Base-by-base conservation (phyloP, 1,139 yeast genomes). In the Yamadazyma dushanensis region DNA sequence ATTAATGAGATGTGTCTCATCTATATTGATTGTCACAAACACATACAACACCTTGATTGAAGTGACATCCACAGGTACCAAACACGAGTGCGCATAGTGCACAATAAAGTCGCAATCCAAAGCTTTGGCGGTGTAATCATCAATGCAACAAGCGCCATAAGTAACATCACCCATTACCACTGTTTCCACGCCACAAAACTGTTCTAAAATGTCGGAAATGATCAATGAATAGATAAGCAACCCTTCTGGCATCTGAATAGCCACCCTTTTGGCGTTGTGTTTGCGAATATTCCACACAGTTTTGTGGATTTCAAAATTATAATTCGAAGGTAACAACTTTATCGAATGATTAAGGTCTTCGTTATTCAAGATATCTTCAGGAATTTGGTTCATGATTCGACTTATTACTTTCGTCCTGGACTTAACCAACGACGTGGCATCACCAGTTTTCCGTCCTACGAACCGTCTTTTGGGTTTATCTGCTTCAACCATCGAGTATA, bases 91-190 rank as follows among this genome's bases (percentile, higher is more conserved):
- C 2, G 98, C 99, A 60, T 92, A 92, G 61, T 94, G 99, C 9
- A 92, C 89, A 39, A 92, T 80, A 49, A 90, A 85, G 56, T 92
- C 99, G 61, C 98, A 94, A 37, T 86, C 96, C 30, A 92, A 64
- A 0, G 97, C 82, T 41, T 90, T 69, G 3, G 99, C 98, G 0
- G 98, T 90, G 55, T 74, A 92, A 56, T 92, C 99, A 57, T 92
- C 99, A 35, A 92, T 89, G 61, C 99, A 92, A 56, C 99, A 92
- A 0, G 99, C 99, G 22, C 99, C 99, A 53, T 92, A 92, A 0
- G 97, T 88, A 1, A 92, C 98, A 59, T 92, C 99, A 2, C 99
- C 99, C 98, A 92, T 94, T 4, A 92, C 95, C 1, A 94, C 71
- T 0, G 92, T 86, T 53, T 90, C 96, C 34, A 84, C 92, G 5